Percentiles rank a stretch among this genome's conserved stretches.
phyloP scores from a whole-genome alignment of 441 rosid genomes.

The Aquilaria agallochum region DNA sequence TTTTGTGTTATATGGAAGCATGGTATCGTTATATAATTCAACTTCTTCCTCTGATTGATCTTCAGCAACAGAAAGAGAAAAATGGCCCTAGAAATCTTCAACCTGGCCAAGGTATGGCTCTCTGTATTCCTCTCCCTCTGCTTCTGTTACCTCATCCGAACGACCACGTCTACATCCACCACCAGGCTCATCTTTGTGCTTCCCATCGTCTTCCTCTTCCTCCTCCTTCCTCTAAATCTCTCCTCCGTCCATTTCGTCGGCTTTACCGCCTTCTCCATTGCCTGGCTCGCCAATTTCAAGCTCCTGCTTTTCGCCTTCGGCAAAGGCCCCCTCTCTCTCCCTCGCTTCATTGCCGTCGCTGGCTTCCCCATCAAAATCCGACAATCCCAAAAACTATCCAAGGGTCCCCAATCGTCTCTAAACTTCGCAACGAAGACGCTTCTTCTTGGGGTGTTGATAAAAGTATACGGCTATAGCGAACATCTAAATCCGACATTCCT shows the following conservation, averaged over 20 bases:
- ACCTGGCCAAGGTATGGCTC: conserved; percentile 14
- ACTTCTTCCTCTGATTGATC: no score
- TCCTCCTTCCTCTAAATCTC: background rate
- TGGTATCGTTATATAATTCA: no score
- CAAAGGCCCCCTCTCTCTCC: conserved; percentile 4
- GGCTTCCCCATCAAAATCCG: conserved; percentile 5
- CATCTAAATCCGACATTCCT: conserved; percentile 11
- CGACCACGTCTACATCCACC: conserved; percentile 18
- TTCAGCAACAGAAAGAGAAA: background rate
- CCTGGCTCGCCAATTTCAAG: conserved; percentile 36
- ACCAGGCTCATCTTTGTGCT: conserved; percentile 21
- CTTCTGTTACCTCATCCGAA: conserved; percentile 23
- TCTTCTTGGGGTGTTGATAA: conserved; percentile 15
- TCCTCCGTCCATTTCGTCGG: conserved; percentile 14
- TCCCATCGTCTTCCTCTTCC: conserved; percentile 23
- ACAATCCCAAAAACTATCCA: background rate
- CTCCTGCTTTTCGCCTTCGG: conserved; percentile 28
- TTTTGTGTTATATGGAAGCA: no score
- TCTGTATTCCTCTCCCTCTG: conserved; percentile 15
- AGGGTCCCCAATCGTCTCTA: conserved; percentile 19
- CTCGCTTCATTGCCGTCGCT: conserved; percentile 10
- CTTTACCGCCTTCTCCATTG: conserved; percentile 23
- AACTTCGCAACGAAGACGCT: conserved; percentile 25
- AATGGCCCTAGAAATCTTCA: conserved; percentile 15
- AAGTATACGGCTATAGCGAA: conserved; percentile 16